phyloP scores from a whole-genome alignment of 2,329 filamentous ascomycete species.

The Nannizzia gypsea region DNA sequence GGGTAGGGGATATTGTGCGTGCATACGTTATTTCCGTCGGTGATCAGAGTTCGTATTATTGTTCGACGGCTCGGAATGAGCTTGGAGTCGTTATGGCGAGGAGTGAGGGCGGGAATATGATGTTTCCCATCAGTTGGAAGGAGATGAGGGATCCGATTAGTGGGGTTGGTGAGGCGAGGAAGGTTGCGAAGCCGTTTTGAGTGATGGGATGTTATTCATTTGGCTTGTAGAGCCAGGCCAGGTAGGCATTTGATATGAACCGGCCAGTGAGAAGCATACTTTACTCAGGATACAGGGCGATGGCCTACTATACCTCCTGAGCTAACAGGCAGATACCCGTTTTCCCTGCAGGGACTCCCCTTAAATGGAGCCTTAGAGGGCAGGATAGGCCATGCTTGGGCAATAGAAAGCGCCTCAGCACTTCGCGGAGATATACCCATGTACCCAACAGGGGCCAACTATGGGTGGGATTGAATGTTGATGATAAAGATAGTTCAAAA shows the following conservation, averaged over 20 bases:
- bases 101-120: slow-evolving; percentile 75
- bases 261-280: too few species aligned
- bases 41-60: slow-evolving; percentile 89
- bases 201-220: not conserved
- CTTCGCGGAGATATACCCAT: not conserved
- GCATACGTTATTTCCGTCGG: slow-evolving; percentile 82
- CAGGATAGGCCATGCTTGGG: too few species aligned
- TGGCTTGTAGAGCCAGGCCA: too few species aligned
- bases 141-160: slow-evolving; percentile 80
- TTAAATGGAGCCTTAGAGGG: too few species aligned
- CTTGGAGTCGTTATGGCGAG: slow-evolving; percentile 87
- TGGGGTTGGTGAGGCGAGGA: slow-evolving; percentile 64
- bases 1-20: slow-evolving; percentile 82
- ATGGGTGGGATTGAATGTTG: not conserved
- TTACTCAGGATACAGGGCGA: too few species aligned
- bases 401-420: too few species aligned
- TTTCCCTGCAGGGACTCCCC: too few species aligned
- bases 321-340: too few species aligned
- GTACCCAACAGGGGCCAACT: not conserved
- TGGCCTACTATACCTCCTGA: too few species aligned
- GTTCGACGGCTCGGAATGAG: slow-evolving; percentile 84
- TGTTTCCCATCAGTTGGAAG: slow-evolving; percentile 91
- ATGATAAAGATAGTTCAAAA: not conserved
- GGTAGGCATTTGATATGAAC: too few species aligned
- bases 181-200: slow-evolving; percentile 89